phyloP scores from a whole-genome alignment of 2,329 filamentous ascomycete species.

The Zymoseptoria tritici region DNA sequence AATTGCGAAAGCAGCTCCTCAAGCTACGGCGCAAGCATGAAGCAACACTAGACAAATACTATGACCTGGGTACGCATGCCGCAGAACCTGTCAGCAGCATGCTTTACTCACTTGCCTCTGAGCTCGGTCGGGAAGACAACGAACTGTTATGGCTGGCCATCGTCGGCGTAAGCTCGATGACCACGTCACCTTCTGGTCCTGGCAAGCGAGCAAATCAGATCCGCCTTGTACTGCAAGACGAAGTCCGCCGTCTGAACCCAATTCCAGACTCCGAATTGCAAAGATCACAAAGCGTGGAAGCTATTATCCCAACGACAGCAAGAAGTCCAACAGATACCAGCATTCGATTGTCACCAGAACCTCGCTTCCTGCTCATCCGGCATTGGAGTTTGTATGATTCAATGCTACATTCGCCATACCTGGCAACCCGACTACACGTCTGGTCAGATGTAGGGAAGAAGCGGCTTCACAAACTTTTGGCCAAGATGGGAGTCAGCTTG shows the following conservation, averaged over 20 bases:
- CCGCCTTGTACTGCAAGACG: slow-evolving; percentile 78
- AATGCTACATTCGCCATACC: slow-evolving; percentile 94
- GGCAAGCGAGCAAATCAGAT: slow-evolving; percentile 68
- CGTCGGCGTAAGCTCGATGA: slow-evolving; percentile 88
- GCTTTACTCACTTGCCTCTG: slow-evolving; percentile 88
- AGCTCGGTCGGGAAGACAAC: slow-evolving; percentile 92
- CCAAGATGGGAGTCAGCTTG: slow-evolving; percentile 95
- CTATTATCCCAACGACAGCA: slow-evolving; percentile 83
- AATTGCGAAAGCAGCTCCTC: slow-evolving; percentile 64
- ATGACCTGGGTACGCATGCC: slow-evolving; percentile 79
- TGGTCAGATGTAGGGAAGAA: slow-evolving; percentile 89
- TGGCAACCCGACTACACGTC: slow-evolving; percentile 84
- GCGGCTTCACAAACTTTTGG: slow-evolving; percentile 83
- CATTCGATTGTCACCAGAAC: slow-evolving; percentile 88
- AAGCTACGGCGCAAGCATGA: slow-evolving; percentile 73
- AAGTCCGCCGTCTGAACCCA: slow-evolving; percentile 88
- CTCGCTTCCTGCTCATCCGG: slow-evolving; percentile 81
- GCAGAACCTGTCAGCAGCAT: slow-evolving; percentile 92
- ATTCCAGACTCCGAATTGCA: slow-evolving; percentile 49
- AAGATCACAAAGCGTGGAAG: slow-evolving; percentile 57
- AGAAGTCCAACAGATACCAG: slow-evolving; percentile 83
- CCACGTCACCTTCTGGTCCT: slow-evolving; percentile 58
- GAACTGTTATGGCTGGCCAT: slow-evolving; percentile 92
- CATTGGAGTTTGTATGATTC: slow-evolving; percentile 98
- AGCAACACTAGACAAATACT: slow-evolving; percentile 69